Conservation (phyloP, 2,329 filamentous ascomycete species). For the Cercospora zeina region DNA sequence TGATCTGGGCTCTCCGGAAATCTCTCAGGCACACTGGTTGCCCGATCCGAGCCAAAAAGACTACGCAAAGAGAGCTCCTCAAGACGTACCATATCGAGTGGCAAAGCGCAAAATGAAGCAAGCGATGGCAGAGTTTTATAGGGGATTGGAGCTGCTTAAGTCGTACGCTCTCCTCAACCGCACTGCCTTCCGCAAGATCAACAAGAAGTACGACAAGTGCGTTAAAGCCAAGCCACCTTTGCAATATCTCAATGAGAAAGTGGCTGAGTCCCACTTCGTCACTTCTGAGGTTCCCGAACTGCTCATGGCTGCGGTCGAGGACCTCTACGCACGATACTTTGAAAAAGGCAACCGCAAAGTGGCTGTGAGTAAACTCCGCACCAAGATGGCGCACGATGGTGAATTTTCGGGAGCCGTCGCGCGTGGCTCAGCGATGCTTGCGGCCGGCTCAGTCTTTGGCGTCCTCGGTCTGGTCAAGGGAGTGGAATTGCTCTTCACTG, state of each 20-base stretch:
- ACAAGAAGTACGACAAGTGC: conserved; percentile 97
- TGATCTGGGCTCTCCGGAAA: conserved; percentile 43
- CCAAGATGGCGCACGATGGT: conserved; percentile 60
- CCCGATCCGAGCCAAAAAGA: conserved; percentile 42
- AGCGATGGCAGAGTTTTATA: conserved; percentile 89
- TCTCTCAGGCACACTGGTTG: conserved; percentile 32
- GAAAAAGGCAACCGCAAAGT: conserved; percentile 91
- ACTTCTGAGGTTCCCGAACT: conserved; percentile 80
- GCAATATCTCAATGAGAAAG: conserved; percentile 86
- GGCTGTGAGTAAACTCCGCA: conserved; percentile 81
- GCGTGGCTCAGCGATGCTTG: conserved; percentile 54
- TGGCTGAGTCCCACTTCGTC: conserved; percentile 88
- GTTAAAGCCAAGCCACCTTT: conserved; percentile 74
- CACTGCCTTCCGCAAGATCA: conserved; percentile 93
- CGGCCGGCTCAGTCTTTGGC: conserved; percentile 47
- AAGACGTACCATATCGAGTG: conserved; percentile 74
- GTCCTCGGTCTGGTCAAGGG: conserved; percentile 49
- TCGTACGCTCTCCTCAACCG: conserved; percentile 86
- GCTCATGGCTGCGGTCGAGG: conserved; percentile 78
- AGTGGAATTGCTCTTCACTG: conserved; percentile 22
- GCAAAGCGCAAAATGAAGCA: conserved; percentile 91
- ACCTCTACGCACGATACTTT: conserved; percentile 92
- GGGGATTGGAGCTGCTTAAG: conserved; percentile 86
- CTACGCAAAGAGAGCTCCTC: conserved; percentile 44
- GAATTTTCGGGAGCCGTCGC: conserved; percentile 62